Evolutionary conservation across 805 yeast genomes (phyloP).

Genomic region (Blastobotrys peoriensis): DNA sequence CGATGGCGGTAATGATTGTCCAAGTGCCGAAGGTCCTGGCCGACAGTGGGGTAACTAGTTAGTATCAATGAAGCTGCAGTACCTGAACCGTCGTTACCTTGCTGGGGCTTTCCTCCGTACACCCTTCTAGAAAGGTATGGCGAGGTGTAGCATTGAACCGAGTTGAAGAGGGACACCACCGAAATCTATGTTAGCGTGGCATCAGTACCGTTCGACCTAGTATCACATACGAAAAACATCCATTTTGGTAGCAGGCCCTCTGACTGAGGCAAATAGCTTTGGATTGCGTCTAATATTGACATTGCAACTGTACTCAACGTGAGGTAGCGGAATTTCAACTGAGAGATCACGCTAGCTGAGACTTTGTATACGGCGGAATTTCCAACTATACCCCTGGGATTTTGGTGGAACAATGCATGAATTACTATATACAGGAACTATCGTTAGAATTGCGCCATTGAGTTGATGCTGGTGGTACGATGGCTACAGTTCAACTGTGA

Average conservation of each 20-base stretch:
- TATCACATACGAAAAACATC: conserved; percentile 60
- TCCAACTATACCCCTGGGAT: too few relatives aligned
- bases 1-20: conserved; percentile 82
- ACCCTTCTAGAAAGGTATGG: conserved; percentile 64
- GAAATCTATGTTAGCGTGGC: too few relatives aligned
- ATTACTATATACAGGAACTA: too few relatives aligned
- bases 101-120: conserved; percentile 56
- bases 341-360: too few relatives aligned
- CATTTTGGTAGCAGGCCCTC: conserved; percentile 66
- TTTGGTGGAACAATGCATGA: too few relatives aligned
- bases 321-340: too few relatives aligned
- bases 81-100: conserved; percentile 34
- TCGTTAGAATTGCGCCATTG: too few relatives aligned
- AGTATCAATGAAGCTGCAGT: not conserved
- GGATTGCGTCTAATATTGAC: not conserved
- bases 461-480: too few relatives aligned
- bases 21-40: conserved; percentile 99
- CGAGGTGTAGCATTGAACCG: conserved; percentile 76
- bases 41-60: conserved; percentile 47
- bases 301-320: too few relatives aligned
- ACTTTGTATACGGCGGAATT: too few relatives aligned
- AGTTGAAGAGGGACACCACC: conserved; percentile 86
- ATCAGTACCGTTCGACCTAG: too few relatives aligned
- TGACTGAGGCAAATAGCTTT: conserved; percentile 15
- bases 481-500: too few relatives aligned